These are phyloP conservation scores for Paxillus ammoniavirescens DNA, from an alignment of 768 basidiomycete genomes.

Conservation along the genomic window DNA sequence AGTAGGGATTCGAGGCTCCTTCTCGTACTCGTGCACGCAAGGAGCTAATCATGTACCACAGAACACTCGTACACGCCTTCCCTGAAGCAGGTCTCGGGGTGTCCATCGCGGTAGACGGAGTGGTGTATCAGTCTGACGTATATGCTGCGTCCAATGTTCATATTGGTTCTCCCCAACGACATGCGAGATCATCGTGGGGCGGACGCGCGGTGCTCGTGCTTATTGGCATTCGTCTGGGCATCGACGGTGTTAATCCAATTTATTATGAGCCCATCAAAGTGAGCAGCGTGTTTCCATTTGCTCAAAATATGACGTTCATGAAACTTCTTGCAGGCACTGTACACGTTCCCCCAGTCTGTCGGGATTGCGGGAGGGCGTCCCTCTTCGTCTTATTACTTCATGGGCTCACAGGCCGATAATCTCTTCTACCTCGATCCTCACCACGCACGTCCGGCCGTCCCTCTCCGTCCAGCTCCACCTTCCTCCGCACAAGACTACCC, in stretches of 20 bases:
- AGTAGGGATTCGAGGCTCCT: conserved; percentile 43
- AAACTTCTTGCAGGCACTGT: conserved; percentile 57
- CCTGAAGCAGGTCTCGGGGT: conserved; percentile 81
- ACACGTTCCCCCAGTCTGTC: conserved; percentile 92
- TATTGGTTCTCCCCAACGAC: conserved; percentile 28
- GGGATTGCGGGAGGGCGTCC: conserved; percentile 97
- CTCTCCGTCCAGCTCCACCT: conserved; percentile 54
- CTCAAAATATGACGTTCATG: background rate
- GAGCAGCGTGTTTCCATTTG: conserved; percentile 9
- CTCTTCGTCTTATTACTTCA: conserved; percentile 97
- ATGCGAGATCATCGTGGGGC: conserved; percentile 60
- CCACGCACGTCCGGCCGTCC: conserved; percentile 73
- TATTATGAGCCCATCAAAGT: conserved; percentile 88
- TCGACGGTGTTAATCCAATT: conserved; percentile 93
- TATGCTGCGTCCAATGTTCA: conserved; percentile 62
- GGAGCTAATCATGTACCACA: conserved; percentile 28
- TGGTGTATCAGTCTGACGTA: conserved; percentile 84
- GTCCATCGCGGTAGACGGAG: conserved; percentile 77
- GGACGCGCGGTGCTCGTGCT: conserved; percentile 82
- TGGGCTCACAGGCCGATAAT: conserved; percentile 86
- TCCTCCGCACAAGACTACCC: conserved; percentile 22
- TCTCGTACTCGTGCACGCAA: background rate
- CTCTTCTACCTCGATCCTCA: conserved; percentile 84
- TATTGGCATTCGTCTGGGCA: conserved; percentile 81
- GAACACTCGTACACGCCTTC: conserved; percentile 74